A percentile compares a stretch with the other conserved stretches of the same genome.
These are phyloP conservation scores for Puccinia hordei DNA, from an alignment of 1,284 basidiomycete species.

Conservation along the genomic window DNA sequence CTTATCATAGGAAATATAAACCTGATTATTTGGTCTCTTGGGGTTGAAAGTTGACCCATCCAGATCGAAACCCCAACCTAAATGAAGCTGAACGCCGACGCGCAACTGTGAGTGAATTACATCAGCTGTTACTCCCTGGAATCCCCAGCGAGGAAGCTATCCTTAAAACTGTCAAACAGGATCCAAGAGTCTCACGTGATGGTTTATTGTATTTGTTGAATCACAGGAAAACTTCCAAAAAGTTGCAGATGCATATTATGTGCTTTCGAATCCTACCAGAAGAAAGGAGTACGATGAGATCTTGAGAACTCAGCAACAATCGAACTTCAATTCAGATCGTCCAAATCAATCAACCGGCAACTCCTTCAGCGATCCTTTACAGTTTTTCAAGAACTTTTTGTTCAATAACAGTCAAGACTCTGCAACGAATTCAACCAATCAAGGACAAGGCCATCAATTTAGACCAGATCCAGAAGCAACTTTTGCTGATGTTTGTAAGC, in stretches of 20 bases:
- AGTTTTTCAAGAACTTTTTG: conserved; percentile 58
- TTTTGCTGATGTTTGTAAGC: conserved; percentile 45
- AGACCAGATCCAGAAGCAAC: conserved; percentile 34
- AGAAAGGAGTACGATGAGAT: conserved; percentile 78
- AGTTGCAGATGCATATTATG: conserved; percentile 94
- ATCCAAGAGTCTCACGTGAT: background rate
- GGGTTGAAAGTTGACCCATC: conserved; percentile 28
- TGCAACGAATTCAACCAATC: background rate
- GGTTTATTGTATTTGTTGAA: background rate
- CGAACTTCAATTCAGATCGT: conserved; percentile 65
- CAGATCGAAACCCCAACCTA: conserved; percentile 40
- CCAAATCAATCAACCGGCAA: conserved; percentile 54
- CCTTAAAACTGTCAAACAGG: background rate
- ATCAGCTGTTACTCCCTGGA: too few species aligned
- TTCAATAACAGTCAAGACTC: conserved; percentile 67
- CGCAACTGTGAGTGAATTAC: conserved; percentile 13
- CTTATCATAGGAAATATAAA: background rate
- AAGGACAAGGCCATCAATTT: background rate
- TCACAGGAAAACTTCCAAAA: conserved; percentile 57
- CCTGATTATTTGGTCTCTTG: background rate
- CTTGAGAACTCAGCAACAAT: conserved; percentile 62
- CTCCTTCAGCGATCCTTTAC: conserved; percentile 5
- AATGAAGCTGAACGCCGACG: conserved; percentile 9
- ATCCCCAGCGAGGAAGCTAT: background rate
- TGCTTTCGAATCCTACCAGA: conserved; percentile 75